phyloP scores from a whole-genome alignment of 495 filamentous ascomycete genomes.

The Penicillium bovifimosum region DNA sequence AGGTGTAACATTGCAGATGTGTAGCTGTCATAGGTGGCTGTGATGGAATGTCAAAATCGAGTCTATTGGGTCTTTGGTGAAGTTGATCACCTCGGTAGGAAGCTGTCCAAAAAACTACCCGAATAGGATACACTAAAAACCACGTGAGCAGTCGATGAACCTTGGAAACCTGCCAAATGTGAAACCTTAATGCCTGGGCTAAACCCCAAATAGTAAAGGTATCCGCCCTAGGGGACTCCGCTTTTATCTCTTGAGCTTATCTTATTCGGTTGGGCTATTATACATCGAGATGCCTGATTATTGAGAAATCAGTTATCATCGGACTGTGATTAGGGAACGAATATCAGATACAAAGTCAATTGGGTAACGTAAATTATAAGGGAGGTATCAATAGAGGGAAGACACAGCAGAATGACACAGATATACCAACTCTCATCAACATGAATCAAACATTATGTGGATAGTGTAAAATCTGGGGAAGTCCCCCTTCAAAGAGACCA shows the following conservation, averaged over 20 bases:
- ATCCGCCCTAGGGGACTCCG: constrained; percentile 10
- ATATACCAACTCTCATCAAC: too few species aligned
- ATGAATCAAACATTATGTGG: constrained; percentile 4
- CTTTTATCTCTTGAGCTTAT: background rate
- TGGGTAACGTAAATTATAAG: too few species aligned
- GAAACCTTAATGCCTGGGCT: constrained; percentile 1
- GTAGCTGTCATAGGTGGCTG: too few species aligned
- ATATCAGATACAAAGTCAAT: background rate
- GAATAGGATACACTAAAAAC: too few species aligned
- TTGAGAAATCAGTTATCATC: background rate
- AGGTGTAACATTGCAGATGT: too few species aligned
- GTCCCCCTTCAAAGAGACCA: background rate
- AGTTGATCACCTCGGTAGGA: too few species aligned
- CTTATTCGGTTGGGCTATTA: background rate
- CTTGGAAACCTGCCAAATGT: too few species aligned
- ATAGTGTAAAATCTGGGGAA: background rate
- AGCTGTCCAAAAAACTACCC: too few species aligned
- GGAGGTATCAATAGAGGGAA: constrained; percentile 1
- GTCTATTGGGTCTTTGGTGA: too few species aligned
- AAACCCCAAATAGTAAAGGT: constrained; percentile 9
- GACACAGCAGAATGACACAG: too few species aligned
- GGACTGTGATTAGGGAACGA: background rate
- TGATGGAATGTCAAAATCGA: too few species aligned
- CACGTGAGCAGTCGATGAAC: too few species aligned
- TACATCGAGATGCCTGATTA: background rate